Evolutionary conservation across 2,329 filamentous ascomycete species (phyloP), one percentile per base, ranked within the genome.

Genomic region (Fusarium sp.): DNA sequence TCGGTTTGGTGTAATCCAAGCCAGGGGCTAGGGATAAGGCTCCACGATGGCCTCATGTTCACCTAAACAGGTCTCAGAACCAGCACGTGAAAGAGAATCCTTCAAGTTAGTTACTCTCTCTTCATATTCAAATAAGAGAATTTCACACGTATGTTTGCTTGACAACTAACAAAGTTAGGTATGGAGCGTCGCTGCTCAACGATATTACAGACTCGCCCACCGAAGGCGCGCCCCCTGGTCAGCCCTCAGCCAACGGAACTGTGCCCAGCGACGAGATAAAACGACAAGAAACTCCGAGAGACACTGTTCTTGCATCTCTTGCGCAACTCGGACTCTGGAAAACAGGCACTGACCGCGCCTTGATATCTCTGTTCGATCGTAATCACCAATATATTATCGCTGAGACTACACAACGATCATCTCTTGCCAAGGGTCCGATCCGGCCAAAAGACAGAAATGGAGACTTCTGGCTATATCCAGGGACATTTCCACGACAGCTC

Each of bases 351-450:
- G 77, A 80, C 30, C 82, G 86, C 40, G 80, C 81, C 23, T 67
- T 88, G n/a, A 82, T 89, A 60, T 88, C 87, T 5, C 79, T 89
- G 23, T 88, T 89, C 68, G 87, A 87, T 73, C 80, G 79, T 4
- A 80, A 80, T 13, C 77, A 82, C 61, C 86, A 89, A 67, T 83
- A 87, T 61, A 79, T 89, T 32, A 78, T 89, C 28, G 85, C 86
- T 59, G 87, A 89, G 71, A 85, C 86, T 9, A 86, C 86, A 3
- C 58, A 54, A 28, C 40, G n/a, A 30, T 81, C 81, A 8, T 80
- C 80, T 1, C 78, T 85, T n/a, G 82, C 81, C 1, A 75, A 87
- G 12, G 60, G 65, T 3, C 61, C 78, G 1, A 62, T 59, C n/a
- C 57, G 16, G 53, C 66, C 23, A 21, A 60, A 18, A 56, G 46